Evolutionary conservation across 208 protist species (phyloP), one percentile per base, ranked within the genome.

Genomic region (Crithidia mellificae): DNA sequence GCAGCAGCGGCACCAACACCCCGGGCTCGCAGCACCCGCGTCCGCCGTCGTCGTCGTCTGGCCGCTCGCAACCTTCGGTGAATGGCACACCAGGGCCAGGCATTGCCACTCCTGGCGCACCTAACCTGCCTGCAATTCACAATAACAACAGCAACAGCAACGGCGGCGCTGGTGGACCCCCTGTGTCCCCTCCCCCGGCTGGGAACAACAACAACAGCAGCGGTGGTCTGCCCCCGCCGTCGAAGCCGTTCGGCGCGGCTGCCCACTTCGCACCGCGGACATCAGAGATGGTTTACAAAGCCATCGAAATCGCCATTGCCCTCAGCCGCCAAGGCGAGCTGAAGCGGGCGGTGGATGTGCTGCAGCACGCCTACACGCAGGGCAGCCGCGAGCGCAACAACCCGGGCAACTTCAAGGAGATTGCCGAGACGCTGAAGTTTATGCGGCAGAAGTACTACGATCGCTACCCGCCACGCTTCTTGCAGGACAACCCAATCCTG

Each of bases 401-500:
- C 51, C 81, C 86, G 20, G 62, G 65, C 55, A 94, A 90, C 68
- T 90, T 90, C 63, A 74, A 81, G 27, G 68, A 76, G 20, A 84
- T 93, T 57, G 69, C 81, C 25, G 80, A 84, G 43, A 82, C 83
- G 46, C 81, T 95, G 62, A 54, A 66, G 54, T 66, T 85, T 50
- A 80, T 91, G 72, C 83, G 85, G 11, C 22, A 80, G 68, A 76
- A 74, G 30, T 80, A 80, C 53, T 80, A 80, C 68, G 58, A 57
- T n/a, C 62, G 65, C n/a, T 77, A 83, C 57, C 84, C 81, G 20
- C 87, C 85, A 2, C 78, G 87, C 46, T 92, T 92, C 51, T 62
- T 94, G 50, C 91, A 96, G 59, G 88, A 96, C 70, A 96, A 96
- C 64, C 75, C 80, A 22, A 61, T 91, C n/a, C 54, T 89, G 27